Conservation (phyloP, 805 yeast species). For the Sugiyamaella valdiviana region DNA sequence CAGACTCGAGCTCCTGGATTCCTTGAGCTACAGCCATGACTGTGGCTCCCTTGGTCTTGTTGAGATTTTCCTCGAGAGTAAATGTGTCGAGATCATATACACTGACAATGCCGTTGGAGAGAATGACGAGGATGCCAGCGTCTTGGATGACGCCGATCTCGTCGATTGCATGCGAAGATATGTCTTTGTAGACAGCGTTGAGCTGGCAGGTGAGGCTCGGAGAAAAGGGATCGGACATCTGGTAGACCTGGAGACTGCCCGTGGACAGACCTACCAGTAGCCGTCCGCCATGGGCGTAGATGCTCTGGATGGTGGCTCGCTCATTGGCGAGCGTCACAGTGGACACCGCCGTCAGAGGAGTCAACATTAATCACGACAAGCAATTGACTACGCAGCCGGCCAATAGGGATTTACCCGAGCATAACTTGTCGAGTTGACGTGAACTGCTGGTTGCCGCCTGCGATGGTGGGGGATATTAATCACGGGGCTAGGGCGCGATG, state of each 20-base stretch:
- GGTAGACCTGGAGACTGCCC: conserved; percentile 26
- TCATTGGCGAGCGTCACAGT: background rate
- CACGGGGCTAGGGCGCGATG: background rate
- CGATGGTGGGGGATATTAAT: background rate
- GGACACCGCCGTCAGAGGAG: background rate
- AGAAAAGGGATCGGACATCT: conserved; percentile 21
- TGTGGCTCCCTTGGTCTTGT: conserved; percentile 33
- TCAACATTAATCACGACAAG: no score
- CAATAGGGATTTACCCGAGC: background rate
- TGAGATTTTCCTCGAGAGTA: conserved; percentile 29
- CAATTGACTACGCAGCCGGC: background rate
- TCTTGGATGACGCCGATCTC: conserved; percentile 32
- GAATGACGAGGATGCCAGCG: conserved; percentile 30
- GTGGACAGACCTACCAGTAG: conserved; percentile 27
- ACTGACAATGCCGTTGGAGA: conserved; percentile 30
- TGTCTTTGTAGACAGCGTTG: conserved; percentile 16
- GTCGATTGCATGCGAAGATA: conserved; percentile 25
- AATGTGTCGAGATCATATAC: conserved; percentile 31
- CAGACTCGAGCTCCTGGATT: conserved; percentile 8
- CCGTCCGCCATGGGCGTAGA: conserved; percentile 23
- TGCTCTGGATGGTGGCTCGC: background rate
- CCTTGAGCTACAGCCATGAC: conserved; percentile 23
- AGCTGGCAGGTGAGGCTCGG: conserved; percentile 15
- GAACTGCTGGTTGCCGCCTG: background rate
- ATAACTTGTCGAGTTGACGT: background rate